These are phyloP conservation scores for Sporothrix pallida DNA, from an alignment of 2,329 filamentous ascomycete genomes.

Conservation along the genomic window DNA sequence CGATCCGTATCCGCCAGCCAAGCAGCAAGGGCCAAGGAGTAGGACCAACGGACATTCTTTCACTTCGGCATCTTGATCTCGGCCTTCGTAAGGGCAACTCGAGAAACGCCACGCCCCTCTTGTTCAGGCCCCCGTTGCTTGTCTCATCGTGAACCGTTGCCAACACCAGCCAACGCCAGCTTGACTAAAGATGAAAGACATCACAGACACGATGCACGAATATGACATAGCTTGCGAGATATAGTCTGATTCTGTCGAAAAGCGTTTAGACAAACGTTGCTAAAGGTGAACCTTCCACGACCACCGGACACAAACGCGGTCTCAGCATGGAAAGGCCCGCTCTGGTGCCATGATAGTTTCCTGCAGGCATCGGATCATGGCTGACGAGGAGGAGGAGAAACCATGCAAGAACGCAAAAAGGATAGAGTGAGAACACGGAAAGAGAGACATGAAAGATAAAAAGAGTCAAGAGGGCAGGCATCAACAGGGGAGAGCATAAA, in stretches of 20 bases:
- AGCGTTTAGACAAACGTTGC: background rate
- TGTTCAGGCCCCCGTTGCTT: background rate
- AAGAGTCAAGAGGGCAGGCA: background rate
- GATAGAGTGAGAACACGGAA: background rate
- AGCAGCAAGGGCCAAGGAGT: background rate
- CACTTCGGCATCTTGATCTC: background rate
- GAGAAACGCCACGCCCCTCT: background rate
- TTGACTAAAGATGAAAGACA: background rate
- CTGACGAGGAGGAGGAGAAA: background rate
- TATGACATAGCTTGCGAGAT: background rate
- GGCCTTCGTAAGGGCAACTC: background rate
- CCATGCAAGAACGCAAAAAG: background rate
- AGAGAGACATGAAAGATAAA: background rate
- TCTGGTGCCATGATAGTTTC: background rate
- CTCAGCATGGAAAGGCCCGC: conserved; percentile 14
- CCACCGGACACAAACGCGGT: background rate
- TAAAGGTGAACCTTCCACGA: background rate
- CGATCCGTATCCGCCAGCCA: background rate
- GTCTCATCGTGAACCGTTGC: conserved; percentile 4
- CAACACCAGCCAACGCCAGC: background rate
- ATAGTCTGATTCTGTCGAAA: background rate
- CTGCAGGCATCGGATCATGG: conserved; percentile 12
- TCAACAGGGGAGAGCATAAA: background rate
- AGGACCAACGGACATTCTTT: background rate
- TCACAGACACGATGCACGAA: background rate